Conservation (phyloP, 139 green algal genomes). For the Haematococcus sp. region DNA sequence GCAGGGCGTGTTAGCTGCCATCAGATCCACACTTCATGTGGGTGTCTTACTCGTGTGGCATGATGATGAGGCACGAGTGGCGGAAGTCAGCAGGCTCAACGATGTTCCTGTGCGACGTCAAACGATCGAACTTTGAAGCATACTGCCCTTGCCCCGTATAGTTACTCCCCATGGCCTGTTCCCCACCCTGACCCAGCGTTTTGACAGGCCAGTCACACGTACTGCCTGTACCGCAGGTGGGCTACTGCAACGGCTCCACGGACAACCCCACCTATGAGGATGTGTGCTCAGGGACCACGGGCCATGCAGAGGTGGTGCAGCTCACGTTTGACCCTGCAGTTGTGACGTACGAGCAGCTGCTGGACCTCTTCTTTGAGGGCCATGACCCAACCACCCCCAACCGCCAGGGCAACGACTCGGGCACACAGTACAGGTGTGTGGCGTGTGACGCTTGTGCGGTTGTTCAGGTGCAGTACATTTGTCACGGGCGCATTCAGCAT, state of each 20-base stretch:
- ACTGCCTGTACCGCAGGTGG: too few species aligned
- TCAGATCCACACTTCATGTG: background rate
- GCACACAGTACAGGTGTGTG: conserved; percentile 72
- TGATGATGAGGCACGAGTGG: background rate
- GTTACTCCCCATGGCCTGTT: too few species aligned
- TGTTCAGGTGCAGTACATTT: too few species aligned
- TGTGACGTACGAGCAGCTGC: conserved; percentile 59
- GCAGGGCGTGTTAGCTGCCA: background rate
- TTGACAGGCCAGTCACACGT: too few species aligned
- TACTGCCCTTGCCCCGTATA: too few species aligned
- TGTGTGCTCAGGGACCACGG: conserved; percentile 82
- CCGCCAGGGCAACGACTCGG: conserved; percentile 71
- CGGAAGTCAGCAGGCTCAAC: background rate
- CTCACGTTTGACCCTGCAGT: conserved; percentile 64
- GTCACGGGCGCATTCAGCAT: too few species aligned
- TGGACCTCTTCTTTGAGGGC: conserved; percentile 69
- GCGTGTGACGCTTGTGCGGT: too few species aligned
- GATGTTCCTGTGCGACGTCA: background rate
- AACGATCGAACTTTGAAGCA: too few species aligned
- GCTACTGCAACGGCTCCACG: conserved; percentile 63
- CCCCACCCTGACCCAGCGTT: too few species aligned
- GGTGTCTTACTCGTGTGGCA: background rate
- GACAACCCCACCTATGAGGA: conserved; percentile 72
- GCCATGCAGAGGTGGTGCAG: conserved; percentile 86
- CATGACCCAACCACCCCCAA: conserved; percentile 82